phyloP scores from a whole-genome alignment of 345 rosid genomes.

The Erodium maritimum region DNA sequence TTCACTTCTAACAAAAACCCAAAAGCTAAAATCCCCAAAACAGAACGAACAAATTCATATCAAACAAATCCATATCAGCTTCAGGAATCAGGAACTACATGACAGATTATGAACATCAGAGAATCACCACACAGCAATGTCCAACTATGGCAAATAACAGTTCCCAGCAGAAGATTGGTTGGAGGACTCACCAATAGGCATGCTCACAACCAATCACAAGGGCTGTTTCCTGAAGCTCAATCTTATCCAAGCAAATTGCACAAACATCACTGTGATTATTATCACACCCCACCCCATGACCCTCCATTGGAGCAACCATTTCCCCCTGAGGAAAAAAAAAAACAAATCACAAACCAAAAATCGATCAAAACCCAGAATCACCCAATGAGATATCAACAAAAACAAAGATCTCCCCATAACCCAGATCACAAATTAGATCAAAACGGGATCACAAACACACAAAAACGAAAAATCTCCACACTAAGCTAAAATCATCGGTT shows the following conservation, averaged over 20 bases:
- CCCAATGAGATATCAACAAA: no score
- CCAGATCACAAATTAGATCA: no score
- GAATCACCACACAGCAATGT: neutral
- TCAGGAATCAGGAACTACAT: no score
- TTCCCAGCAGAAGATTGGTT: neutral
- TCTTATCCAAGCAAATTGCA: constrained; percentile 77
- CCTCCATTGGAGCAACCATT: constrained; percentile 16
- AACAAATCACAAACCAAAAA: constrained; percentile 10
- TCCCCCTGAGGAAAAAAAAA: no score
- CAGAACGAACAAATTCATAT: neutral
- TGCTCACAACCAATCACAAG: constrained; percentile 93
- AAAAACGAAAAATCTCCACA: no score
- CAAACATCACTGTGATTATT: constrained; percentile 61
- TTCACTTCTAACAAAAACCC: no score
- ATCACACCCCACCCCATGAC: constrained; percentile 32
- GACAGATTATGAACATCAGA: no score
- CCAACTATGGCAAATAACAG: neutral
- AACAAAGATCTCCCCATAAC: no score
- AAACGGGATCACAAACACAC: no score
- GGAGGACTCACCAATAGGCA: constrained; percentile 74
- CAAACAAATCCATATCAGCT: neutral
- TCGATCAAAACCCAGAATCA: no score
- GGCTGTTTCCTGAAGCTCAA: constrained; percentile 77
- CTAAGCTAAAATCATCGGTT: no score
- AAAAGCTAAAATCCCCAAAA: no score